Base-by-base conservation (phyloP, 2,329 filamentous ascomycete genomes). In the Fusarium tricinctum region DNA sequence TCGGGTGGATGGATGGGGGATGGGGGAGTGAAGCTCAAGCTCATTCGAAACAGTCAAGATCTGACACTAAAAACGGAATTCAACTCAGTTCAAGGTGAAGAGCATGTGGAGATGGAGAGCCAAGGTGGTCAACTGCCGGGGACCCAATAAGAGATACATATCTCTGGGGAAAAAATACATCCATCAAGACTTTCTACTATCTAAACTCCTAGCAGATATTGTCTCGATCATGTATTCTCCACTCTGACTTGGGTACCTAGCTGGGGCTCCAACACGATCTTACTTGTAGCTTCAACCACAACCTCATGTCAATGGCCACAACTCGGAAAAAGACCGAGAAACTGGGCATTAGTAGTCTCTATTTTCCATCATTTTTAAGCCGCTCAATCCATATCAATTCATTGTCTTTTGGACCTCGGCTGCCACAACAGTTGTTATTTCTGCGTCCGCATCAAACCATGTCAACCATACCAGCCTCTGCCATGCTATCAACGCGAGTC, bases 1-100 rank as follows among this genome's bases (percentile, higher is more conserved):
- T 79, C 77, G 78, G 77, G 67, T 73, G 73, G 73, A 77, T 74
- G 30, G 30, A 33, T 14, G 28, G 28, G 76, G n/a, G n/a, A n/a
- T n/a, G n/a, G n/a, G 28, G 76, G 78, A 77, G 57, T 52, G 55
- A 67, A 59, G 33, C 53, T 53, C 35, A 67, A 59, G 33, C 53
- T 53, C 35, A 55, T 44, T 30, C 8, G 38, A 49, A 46, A 14
- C 47, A 5, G 28, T 53, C 53, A 60, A 66, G 51, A 53, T 63
- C 53, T 50, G 50, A 48, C 58, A 48, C 62, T 61, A 63, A 43
- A 39, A 45, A 40, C 30, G 12, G 26, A 8, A 8, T 26, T 26
- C 26, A 30, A 30, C 10, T 30, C 28, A 12, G 28, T 30, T 30
- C 28, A 30, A 30, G 28, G 28, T 30, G 28, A 30, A 13, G 10